Evolutionary conservation across 768 basidiomycete species (phyloP).

Genomic region (Rhizopogon roseolus): DNA sequence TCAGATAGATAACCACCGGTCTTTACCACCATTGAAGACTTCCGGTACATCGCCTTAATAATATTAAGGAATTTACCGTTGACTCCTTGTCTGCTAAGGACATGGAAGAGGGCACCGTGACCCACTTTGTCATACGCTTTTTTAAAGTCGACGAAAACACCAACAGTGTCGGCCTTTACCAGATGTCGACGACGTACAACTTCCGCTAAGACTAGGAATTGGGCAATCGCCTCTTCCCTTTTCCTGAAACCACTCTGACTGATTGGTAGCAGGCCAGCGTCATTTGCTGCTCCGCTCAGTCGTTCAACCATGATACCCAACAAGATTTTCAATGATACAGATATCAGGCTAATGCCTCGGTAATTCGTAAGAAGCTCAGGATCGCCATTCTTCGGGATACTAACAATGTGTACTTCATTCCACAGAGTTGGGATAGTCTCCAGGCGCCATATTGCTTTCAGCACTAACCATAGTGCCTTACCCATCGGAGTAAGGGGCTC

Average conservation of each 20-base stretch:
- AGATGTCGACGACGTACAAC: conserved; percentile 4
- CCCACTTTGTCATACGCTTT: conserved; percentile 11
- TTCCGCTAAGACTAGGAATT: conserved; percentile 8
- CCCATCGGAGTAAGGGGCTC: neutral
- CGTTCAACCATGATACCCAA: conserved; percentile 3
- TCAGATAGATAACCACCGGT: no score
- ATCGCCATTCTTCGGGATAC: conserved; percentile 10
- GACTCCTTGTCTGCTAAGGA: no score
- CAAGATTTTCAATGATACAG: conserved; percentile 6
- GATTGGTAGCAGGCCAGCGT: neutral
- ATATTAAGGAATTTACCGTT: no score
- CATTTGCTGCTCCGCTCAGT: neutral
- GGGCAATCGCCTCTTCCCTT: conserved; percentile 10
- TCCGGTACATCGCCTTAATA: no score
- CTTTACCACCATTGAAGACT: no score
- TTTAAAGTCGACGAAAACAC: conserved; percentile 10
- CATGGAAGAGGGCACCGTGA: neutral
- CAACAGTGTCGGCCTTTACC: neutral
- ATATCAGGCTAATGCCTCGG: conserved; percentile 10
- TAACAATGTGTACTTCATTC: conserved; percentile 5
- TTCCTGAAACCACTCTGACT: conserved; percentile 9
- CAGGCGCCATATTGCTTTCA: neutral
- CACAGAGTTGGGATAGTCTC: neutral
- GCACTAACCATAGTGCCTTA: neutral
- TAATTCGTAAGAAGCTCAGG: conserved; percentile 6